Evolutionary conservation across 179 eudicot species (phyloP).

Genomic region (Spinacia oleracea): DNA sequence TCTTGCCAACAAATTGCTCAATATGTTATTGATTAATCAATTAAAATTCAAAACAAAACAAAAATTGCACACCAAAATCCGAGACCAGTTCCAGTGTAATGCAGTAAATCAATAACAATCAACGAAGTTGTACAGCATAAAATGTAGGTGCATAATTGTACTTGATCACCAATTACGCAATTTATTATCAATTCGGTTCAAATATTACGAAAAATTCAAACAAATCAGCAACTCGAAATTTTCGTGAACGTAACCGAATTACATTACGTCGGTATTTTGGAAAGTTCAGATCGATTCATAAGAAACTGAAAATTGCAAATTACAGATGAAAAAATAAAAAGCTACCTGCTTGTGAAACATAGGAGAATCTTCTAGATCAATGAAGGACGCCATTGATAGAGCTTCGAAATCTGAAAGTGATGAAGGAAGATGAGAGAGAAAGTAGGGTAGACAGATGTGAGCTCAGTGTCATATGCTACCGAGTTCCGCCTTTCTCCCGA

Average conservation of each 20-base stretch:
- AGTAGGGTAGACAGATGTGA: neutral
- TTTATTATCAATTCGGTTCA: neutral
- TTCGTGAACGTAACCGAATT: neutral
- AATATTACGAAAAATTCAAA: neutral
- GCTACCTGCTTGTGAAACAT: conserved; percentile 87
- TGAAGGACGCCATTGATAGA: conserved; percentile 61
- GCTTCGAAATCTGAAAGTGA: neutral
- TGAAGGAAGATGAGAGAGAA: neutral
- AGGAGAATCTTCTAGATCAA: conserved; percentile 88
- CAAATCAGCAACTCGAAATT: neutral
- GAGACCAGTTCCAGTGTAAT: too few relatives aligned
- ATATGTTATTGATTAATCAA: too few relatives aligned
- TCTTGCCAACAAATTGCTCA: too few relatives aligned
- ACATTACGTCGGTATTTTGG: neutral
- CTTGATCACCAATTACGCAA: neutral
- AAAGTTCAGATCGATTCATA: conserved; percentile 8
- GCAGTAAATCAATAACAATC: too few relatives aligned
- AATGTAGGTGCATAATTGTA: neutral
- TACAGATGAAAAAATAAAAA: neutral
- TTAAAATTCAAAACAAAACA: too few relatives aligned
- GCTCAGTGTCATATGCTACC: conserved; percentile 1
- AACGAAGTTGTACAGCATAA: neutral
- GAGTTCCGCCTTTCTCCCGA: conserved; percentile 1
- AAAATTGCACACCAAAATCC: too few relatives aligned
- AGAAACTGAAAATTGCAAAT: neutral